These are phyloP conservation scores for Diutina siamensis DNA, from an alignment of 1,139 yeast genomes.

Conservation along the genomic window DNA sequence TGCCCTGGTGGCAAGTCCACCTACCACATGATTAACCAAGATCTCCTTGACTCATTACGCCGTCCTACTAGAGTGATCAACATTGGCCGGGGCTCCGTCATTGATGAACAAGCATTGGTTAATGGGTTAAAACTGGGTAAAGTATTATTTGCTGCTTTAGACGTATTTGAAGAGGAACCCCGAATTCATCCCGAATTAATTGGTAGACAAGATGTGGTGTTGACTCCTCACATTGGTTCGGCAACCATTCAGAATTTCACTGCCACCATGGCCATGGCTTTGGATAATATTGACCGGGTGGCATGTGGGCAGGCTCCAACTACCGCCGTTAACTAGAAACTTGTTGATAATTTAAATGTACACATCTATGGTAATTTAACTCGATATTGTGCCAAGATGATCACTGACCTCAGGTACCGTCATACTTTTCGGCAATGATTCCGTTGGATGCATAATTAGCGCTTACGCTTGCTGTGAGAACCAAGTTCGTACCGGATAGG, in stretches of 20 bases:
- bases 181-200: slow-evolving; percentile 38
- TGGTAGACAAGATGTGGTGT: slow-evolving; percentile 54
- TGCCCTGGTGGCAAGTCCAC: slow-evolving; percentile 60
- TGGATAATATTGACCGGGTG: slow-evolving; percentile 1
- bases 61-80: slow-evolving; percentile 57
- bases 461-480: no score
- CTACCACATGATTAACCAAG: slow-evolving; percentile 38
- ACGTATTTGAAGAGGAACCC: slow-evolving; percentile 70
- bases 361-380: no score
- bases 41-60: slow-evolving; percentile 34
- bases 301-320: neutral
- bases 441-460: no score
- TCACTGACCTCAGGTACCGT: no score
- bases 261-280: slow-evolving; percentile 24
- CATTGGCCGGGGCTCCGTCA: slow-evolving; percentile 64
- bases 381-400: no score
- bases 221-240: slow-evolving; percentile 76
- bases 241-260: slow-evolving; percentile 44
- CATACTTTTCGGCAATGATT: no score
- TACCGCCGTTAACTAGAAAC: neutral
- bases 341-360: no score
- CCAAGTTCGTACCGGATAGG: no score
- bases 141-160: slow-evolving; percentile 67
- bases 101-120: slow-evolving; percentile 64
- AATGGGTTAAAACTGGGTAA: slow-evolving; percentile 58